phyloP scores from a whole-genome alignment of 345 rosid genomes.

The Syzygium aqueum region DNA sequence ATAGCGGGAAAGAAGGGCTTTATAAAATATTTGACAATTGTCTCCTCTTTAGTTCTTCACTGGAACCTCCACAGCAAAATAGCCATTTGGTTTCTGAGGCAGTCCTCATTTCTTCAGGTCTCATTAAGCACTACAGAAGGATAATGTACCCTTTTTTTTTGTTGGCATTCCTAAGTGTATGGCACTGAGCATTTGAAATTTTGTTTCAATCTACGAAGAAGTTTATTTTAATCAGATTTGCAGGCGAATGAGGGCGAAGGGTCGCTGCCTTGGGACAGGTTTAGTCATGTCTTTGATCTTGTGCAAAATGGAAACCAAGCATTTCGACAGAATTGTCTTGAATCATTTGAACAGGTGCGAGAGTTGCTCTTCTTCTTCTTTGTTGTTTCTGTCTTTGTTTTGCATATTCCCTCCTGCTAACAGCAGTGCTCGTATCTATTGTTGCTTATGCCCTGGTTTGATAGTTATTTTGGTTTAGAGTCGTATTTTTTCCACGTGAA shows the following conservation, averaged over 20 bases:
- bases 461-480: background rate
- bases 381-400: background rate
- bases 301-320: conserved; percentile 61
- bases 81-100: background rate
- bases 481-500: background rate
- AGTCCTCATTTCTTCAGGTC: background rate
- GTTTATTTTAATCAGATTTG: conserved; percentile 2
- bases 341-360: conserved; percentile 51
- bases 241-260: conserved; percentile 69
- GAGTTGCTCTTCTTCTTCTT: background rate
- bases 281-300: conserved; percentile 50
- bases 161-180: background rate
- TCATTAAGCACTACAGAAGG: background rate
- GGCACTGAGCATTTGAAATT: background rate
- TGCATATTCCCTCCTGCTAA: background rate
- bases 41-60: background rate
- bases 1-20: background rate
- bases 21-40: background rate
- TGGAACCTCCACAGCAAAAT: background rate
- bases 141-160: background rate
- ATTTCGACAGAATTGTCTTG: conserved; percentile 36
- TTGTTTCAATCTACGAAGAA: conserved; percentile 3
- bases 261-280: conserved; percentile 51
- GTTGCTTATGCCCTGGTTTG: background rate
- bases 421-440: background rate